Percentiles rank a stretch among this genome's conserved stretches.
Conservation (phyloP, 2,329 filamentous ascomycete species). For the Arthrobotrys musiformis region DNA sequence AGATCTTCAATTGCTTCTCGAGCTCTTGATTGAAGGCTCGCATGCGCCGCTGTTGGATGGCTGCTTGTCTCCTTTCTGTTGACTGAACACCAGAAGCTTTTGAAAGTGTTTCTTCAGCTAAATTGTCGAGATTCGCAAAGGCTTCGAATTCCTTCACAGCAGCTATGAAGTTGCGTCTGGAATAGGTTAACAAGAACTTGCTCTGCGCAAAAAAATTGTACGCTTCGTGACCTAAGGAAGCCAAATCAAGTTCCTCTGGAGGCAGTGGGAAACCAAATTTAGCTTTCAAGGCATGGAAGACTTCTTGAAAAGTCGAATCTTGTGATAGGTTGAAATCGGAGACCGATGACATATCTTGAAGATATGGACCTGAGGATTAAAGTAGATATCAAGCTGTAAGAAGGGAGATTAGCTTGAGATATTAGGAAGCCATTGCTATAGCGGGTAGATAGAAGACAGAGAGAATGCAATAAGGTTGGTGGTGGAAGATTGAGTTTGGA, state of each 20-base stretch:
- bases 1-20: conserved; percentile 19
- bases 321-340: conserved; percentile 12
- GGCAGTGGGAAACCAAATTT: conserved; percentile 42
- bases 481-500: no score
- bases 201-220: conserved; percentile 10
- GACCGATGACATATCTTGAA: conserved; percentile 19
- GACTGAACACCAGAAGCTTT: conserved; percentile 21
- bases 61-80: conserved; percentile 13
- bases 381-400: background rate
- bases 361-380: background rate
- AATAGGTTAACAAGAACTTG: conserved; percentile 37
- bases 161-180: conserved; percentile 14
- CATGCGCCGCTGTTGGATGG: conserved; percentile 24
- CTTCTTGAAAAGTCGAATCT: conserved; percentile 22
- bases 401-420: background rate
- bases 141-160: conserved; percentile 34
- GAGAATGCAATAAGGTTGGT: background rate
- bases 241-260: conserved; percentile 20
- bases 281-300: conserved; percentile 23
- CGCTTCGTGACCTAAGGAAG: background rate
- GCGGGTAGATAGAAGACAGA: background rate
- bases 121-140: conserved; percentile 22
- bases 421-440: background rate
- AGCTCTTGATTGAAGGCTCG: conserved; percentile 44
- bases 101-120: conserved; percentile 30